Conservation (phyloP, 495 filamentous ascomycete species). For the Penicillium antarcticum region DNA sequence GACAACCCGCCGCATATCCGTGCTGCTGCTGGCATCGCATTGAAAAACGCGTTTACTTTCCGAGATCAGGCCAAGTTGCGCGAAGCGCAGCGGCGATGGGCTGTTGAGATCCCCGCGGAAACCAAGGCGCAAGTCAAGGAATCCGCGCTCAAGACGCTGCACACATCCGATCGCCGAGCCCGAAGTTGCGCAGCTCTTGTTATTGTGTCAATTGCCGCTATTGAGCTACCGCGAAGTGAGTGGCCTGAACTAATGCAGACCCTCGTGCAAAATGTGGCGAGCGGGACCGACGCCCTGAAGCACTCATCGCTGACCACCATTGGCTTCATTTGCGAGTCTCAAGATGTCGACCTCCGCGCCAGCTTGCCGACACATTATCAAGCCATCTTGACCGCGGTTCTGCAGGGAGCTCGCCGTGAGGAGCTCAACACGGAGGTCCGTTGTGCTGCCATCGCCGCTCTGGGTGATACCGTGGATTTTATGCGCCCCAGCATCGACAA, state of each 20-base stretch:
- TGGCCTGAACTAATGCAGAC: slow-evolving; percentile 93
- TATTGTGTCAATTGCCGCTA: slow-evolving; percentile 88
- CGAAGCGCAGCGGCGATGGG: slow-evolving; percentile 88
- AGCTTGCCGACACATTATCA: slow-evolving; percentile 85
- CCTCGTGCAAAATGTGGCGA: slow-evolving; percentile 87
- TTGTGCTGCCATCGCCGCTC: slow-evolving; percentile 84
- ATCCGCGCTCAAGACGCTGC: slow-evolving; percentile 79
- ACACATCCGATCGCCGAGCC: slow-evolving; percentile 70
- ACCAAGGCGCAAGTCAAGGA: slow-evolving; percentile 85
- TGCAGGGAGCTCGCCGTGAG: slow-evolving; percentile 95
- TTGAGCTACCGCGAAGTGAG: slow-evolving; percentile 88
- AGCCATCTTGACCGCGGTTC: slow-evolving; percentile 94
- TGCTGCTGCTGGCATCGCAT: slow-evolving; percentile 87
- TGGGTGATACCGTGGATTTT: slow-evolving; percentile 95
- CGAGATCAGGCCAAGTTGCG: slow-evolving; percentile 83
- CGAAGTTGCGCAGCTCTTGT: slow-evolving; percentile 90
- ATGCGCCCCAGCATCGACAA: slow-evolving; percentile 97
- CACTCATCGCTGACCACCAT: slow-evolving; percentile 91
- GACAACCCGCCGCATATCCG: slow-evolving; percentile 75
- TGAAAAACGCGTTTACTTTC: slow-evolving; percentile 95
- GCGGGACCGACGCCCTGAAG: slow-evolving; percentile 80
- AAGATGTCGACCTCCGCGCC: slow-evolving; percentile 79
- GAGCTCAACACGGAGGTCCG: slow-evolving; percentile 88
- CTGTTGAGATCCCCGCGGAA: slow-evolving; percentile 68
- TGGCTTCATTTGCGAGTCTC: slow-evolving; percentile 96